These are phyloP conservation scores for Alternaria brassicicola DNA, from an alignment of 2,329 filamentous ascomycete genomes.

Conservation along the genomic window DNA sequence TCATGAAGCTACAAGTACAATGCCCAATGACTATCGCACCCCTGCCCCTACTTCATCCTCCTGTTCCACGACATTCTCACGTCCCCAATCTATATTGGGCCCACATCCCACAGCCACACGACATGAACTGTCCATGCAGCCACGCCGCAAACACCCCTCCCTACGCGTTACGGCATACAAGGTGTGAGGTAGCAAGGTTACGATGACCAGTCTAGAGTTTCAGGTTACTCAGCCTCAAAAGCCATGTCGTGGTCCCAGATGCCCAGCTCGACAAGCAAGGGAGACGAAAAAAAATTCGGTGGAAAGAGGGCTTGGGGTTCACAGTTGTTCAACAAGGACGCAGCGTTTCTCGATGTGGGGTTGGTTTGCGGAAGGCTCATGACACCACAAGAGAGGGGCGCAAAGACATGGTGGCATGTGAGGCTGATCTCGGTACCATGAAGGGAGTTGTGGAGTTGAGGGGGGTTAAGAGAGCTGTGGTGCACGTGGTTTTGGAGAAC, in stretches of 20 bases:
- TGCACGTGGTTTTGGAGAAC: neutral
- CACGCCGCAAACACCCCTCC: neutral
- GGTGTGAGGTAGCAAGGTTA: neutral
- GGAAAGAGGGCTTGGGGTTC: neutral
- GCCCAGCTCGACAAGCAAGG: neutral
- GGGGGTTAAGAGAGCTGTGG: neutral
- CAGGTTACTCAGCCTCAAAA: neutral
- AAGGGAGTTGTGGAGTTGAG: neutral
- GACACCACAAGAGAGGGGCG: constrained; percentile 6
- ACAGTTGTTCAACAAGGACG: constrained; percentile 11
- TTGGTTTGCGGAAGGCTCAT: neutral
- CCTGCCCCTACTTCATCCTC: neutral
- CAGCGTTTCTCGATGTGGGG: neutral
- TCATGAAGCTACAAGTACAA: neutral
- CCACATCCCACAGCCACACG: neutral
- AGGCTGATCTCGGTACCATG: neutral
- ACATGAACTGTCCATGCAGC: neutral
- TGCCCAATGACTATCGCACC: neutral
- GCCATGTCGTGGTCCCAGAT: constrained; percentile 3
- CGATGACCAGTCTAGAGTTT: neutral
- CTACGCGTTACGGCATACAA: constrained; percentile 5
- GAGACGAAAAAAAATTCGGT: neutral
- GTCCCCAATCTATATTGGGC: constrained; percentile 9
- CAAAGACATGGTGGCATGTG: neutral
- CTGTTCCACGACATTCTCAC: constrained; percentile 6